Evolutionary conservation across 345 rosid genomes (phyloP), one percentile per base, ranked within the genome.

Genomic region (Salix exigua): DNA sequence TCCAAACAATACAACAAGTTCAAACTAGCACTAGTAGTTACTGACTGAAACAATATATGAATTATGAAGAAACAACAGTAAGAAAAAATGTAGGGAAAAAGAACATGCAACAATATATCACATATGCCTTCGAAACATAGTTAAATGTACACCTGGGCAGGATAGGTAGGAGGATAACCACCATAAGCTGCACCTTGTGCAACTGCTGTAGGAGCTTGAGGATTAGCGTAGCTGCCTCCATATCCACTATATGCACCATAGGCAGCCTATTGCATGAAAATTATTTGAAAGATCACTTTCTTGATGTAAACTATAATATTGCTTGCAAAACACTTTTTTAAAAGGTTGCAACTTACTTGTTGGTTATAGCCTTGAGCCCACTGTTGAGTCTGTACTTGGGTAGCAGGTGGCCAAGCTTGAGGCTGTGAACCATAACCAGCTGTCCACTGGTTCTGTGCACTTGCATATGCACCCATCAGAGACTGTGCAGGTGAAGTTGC

Each of bases 351-450:
- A 68, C 23, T n/a, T 71, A 89, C 95, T 85, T 88, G 98, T 76
- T 96, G 98, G 74, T 87, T 82, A 88, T 92, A 96, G 71, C 87
- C 89, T 18, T 97, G 90, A 77, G 88, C 82, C 92, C 94, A 92
- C 46, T 88, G 94, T 69, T 91, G 97, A 40, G 78, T 75, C 75
- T 88, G 97, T 75, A 90, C 86, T 63, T 88, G 94, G 6, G 93
- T 86, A 68, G 78, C 77, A 17, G 86, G 88, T 7, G 97, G 98
- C 98, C 98, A 96, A 80, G 91, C 77, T 85, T 94, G 98, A 73
- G 99, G 89, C 77, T 90, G 98, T 58, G 81, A 82, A 70, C 88
- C 92, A 77, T 92, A 94, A 73, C 91, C 87, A 81, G 95, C 90
- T 19, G 94, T 68, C 98, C 97, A 96, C 65, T 90, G 97, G 77